These are phyloP conservation scores for Morella rubra DNA, from an alignment of 306 rosid species.

Conservation along the genomic window DNA sequence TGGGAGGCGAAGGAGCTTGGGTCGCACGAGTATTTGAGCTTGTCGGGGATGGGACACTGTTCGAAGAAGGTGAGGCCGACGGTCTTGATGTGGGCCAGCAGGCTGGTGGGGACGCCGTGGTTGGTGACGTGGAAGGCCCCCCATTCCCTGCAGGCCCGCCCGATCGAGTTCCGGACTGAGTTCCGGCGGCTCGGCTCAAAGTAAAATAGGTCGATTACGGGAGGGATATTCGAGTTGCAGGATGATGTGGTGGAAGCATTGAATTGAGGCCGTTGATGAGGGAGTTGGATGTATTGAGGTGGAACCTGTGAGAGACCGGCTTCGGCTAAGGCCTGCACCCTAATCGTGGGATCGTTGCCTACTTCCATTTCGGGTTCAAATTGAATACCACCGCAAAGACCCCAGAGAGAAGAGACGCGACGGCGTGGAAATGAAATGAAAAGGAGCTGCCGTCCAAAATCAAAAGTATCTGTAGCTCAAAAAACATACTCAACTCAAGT, in stretches of 20 bases:
- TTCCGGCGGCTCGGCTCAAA: constrained; percentile 42
- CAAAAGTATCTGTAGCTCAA: neutral
- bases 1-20: constrained; percentile 60
- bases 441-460: neutral
- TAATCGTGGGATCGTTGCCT: constrained; percentile 36
- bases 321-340: constrained; percentile 62
- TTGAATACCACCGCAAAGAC: neutral
- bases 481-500: no score
- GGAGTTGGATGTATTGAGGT: constrained; percentile 63
- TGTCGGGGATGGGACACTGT: constrained; percentile 44
- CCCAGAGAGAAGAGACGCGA: neutral
- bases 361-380: constrained; percentile 37
- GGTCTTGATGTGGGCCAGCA: constrained; percentile 45
- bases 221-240: constrained; percentile 48
- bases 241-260: neutral
- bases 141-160: constrained; percentile 65
- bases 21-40: constrained; percentile 63
- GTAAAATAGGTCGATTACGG: constrained; percentile 43
- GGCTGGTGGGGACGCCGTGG: constrained; percentile 55
- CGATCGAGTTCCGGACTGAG: constrained; percentile 40
- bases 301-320: constrained; percentile 63
- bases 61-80: constrained; percentile 66
- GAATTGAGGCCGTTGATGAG: constrained; percentile 29
- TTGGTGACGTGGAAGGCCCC: constrained; percentile 85
- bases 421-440: neutral